phyloP scores from a whole-genome alignment of 371 early-diverging fungal genomes.

The Phascolomyces articulosus region DNA sequence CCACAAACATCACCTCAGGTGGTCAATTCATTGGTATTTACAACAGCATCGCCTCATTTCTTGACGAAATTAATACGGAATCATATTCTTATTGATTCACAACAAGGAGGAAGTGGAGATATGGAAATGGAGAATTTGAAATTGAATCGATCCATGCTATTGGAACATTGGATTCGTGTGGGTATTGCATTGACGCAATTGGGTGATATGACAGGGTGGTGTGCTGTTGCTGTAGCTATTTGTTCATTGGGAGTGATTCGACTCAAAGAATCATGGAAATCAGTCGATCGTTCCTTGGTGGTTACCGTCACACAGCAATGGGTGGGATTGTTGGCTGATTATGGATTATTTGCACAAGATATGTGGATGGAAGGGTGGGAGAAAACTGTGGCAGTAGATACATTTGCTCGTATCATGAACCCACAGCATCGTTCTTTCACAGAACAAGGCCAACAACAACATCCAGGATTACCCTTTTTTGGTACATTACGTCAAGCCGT shows the following conservation, averaged over 20 bases:
- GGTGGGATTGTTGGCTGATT: constrained; percentile 57
- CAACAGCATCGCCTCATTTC: constrained; percentile 69
- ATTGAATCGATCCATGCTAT: constrained; percentile 53
- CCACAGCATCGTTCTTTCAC: background rate
- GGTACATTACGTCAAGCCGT: constrained; percentile 45
- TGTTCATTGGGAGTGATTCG: constrained; percentile 76
- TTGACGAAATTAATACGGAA: constrained; percentile 70
- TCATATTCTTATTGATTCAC: constrained; percentile 71
- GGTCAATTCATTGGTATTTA: constrained; percentile 54
- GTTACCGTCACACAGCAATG: constrained; percentile 56
- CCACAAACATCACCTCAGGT: constrained; percentile 38
- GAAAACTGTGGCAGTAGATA: background rate
- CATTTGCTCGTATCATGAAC: constrained; percentile 16
- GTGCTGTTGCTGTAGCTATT: constrained; percentile 74
- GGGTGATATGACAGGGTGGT: constrained; percentile 77
- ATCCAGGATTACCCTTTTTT: constrained; percentile 43
- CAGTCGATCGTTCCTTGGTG: constrained; percentile 56
- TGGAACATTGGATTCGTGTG: constrained; percentile 78
- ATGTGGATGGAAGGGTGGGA: constrained; percentile 38
- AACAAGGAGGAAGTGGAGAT: constrained; percentile 40
- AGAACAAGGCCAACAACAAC: no score
- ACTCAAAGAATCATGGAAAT: constrained; percentile 77
- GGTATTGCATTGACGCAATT: constrained; percentile 57
- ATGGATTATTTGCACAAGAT: constrained; percentile 49
- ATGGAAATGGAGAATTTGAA: constrained; percentile 14